A percentile compares a stretch with the other conserved stretches of the same genome.
These are phyloP conservation scores for Lactarius psammicola DNA, from an alignment of 768 basidiomycete species.

Conservation along the genomic window DNA sequence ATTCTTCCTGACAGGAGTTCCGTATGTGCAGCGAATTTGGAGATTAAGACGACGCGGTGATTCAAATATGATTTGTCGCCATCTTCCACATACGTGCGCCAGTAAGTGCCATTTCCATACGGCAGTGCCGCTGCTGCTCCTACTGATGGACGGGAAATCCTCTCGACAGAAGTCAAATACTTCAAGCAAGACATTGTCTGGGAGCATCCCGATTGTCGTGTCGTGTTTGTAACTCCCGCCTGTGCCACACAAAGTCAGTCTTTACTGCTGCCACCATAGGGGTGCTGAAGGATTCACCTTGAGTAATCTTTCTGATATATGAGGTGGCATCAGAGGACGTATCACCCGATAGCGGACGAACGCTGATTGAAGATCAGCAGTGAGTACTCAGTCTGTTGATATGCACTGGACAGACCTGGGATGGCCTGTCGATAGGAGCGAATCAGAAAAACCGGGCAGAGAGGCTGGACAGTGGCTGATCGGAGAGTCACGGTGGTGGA, in stretches of 20 bases:
- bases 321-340: too few species aligned
- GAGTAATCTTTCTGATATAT: too few species aligned
- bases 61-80: background rate
- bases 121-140: too few species aligned
- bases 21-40: background rate
- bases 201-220: background rate
- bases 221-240: background rate
- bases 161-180: background rate
- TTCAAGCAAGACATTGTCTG: background rate
- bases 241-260: background rate
- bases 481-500: too few species aligned
- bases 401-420: too few species aligned
- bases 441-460: too few species aligned
- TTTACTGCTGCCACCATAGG: too few species aligned
- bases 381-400: too few species aligned
- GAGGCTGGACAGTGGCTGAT: too few species aligned
- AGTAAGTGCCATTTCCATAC: background rate
- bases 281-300: background rate
- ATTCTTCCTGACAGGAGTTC: background rate
- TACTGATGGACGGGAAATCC: accelerated
- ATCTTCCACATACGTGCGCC: background rate
- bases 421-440: too few species aligned
- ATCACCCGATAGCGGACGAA: too few species aligned
- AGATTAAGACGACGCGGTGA: background rate
- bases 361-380: too few species aligned